Evolutionary conservation across 2,329 filamentous ascomycete genomes (phyloP), one percentile per base, ranked within the genome.

Genomic region (Fusarium irregulare): DNA sequence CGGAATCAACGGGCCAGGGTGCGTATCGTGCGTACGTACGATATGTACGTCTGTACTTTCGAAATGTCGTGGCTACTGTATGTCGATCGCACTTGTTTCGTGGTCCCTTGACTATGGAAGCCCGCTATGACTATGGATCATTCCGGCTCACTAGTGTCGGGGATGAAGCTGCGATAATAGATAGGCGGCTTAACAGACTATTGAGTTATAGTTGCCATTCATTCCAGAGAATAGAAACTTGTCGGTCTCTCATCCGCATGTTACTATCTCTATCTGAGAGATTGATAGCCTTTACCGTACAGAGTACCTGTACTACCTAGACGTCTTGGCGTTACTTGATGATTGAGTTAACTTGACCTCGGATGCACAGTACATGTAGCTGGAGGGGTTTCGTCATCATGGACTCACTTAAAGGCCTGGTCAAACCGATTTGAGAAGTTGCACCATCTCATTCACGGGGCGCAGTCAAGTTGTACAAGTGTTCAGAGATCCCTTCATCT

Each of bases 51-150:
- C 25, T 45, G 25, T 23, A 54, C 55, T 60, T 49, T 66, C 37
- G 56, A 60, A 66, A 60, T 41, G 61, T 25, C 48, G 48, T 66
- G 42, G 63, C 61, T 62, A 44, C 44, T 37, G 34, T 37, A 37
- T 37, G 61, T 48, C 55, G 48, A 66, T 66, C 48, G 28, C 42
- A 42, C 34, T 59, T 41, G 30, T 40, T 66, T 66, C 20, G 6
- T 41, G 25, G 30, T 66, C 41, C 47, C 42, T 23, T 32, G 27
- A 34, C 14, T 37, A 16, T 66, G 34, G 44, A 34, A 32, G 63
- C 44, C 16, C n/a, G 27, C 47, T 23, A 23, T 44, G n/a, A 23
- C 54, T 44, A 44, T 40, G 30, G 47, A 66, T 66, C 37, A 42
- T 45, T 66, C 54, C 47, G 60, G 60, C 32, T 25, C 16, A 27